Percentiles rank a stretch among this genome's conserved stretches.
Conservation (phyloP, 2,329 filamentous ascomycete species). For the Xylariaceae sp. region DNA sequence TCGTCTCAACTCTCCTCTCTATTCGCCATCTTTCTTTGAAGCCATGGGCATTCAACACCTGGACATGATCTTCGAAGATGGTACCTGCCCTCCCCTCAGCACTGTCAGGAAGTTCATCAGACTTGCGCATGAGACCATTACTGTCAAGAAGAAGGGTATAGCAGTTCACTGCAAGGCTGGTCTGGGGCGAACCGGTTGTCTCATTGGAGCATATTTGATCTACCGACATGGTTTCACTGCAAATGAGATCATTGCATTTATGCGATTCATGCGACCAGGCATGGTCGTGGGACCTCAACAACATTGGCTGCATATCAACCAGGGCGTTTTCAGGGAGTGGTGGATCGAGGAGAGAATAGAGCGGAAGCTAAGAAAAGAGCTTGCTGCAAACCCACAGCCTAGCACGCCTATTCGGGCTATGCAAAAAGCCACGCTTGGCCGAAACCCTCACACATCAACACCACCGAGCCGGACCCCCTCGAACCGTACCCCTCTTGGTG, state of each 20-base stretch:
- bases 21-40: slow-evolving; percentile 96
- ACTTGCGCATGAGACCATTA: slow-evolving; percentile 91
- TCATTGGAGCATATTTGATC: slow-evolving; percentile 96
- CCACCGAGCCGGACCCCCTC: slow-evolving; percentile 76
- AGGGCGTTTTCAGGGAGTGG: slow-evolving; percentile 97
- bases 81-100: slow-evolving; percentile 83
- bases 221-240: slow-evolving; percentile 97
- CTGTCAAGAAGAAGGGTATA: slow-evolving; percentile 83
- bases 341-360: slow-evolving; percentile 88
- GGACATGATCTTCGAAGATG: slow-evolving; percentile 99
- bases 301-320: slow-evolving; percentile 97
- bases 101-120: slow-evolving; percentile 95
- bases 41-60: slow-evolving; percentile 91
- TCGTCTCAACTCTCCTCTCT: slow-evolving; percentile 89
- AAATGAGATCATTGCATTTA: slow-evolving; percentile 95
- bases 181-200: slow-evolving; percentile 87
- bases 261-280: slow-evolving; percentile 97
- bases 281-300: slow-evolving; percentile 99
- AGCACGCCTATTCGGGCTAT: slow-evolving; percentile 60
- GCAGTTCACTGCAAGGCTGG: slow-evolving; percentile 99
- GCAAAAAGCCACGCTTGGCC: slow-evolving; percentile 52
- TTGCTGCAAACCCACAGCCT: slow-evolving; percentile 47
- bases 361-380: slow-evolving; percentile 58
- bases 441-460: slow-evolving; percentile 71
- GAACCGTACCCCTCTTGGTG: slow-evolving; percentile 81